A percentile compares a stretch with the other conserved stretches of the same genome.
phyloP scores from a whole-genome alignment of 1,284 basidiomycete genomes.

The Grifola frondosa region DNA sequence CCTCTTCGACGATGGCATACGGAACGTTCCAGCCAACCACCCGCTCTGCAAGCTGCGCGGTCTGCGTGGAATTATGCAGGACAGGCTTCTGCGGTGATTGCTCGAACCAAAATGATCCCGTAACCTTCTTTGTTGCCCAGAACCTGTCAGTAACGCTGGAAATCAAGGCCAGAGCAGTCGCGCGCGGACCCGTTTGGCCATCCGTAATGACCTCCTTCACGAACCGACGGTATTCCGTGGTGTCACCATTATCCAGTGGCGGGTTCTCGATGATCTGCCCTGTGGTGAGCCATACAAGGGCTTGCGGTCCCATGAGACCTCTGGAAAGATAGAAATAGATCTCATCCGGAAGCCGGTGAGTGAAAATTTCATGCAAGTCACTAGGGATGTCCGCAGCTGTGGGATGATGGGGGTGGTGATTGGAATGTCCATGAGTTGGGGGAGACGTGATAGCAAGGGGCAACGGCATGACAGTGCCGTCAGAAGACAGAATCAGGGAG shows the following conservation, averaged over 20 bases:
- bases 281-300: slow-evolving; percentile 88
- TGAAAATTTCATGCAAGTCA: slow-evolving; percentile 96
- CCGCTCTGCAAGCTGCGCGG: slow-evolving; percentile 84
- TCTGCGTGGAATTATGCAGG: slow-evolving; percentile 75
- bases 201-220: slow-evolving; percentile 96
- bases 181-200: slow-evolving; percentile 86
- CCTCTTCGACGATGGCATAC: slow-evolving; percentile 87
- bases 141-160: slow-evolving; percentile 75
- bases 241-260: slow-evolving; percentile 93
- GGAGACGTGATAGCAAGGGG: slow-evolving; percentile 72
- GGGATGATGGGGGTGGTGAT: slow-evolving; percentile 63
- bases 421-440: slow-evolving; percentile 47
- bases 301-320: slow-evolving; percentile 84
- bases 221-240: slow-evolving; percentile 91
- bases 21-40: slow-evolving; percentile 93
- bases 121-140: slow-evolving; percentile 77
- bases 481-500: slow-evolving; percentile 87
- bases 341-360: slow-evolving; percentile 92
- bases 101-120: slow-evolving; percentile 79
- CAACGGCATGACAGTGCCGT: slow-evolving; percentile 87
- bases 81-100: slow-evolving; percentile 53
- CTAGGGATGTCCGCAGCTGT: slow-evolving; percentile 85
- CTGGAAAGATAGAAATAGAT: slow-evolving; percentile 95
- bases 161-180: slow-evolving; percentile 85
- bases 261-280: slow-evolving; percentile 86